Evolutionary conservation across 805 yeast species (phyloP).

Genomic region (Lipomyces sp.): DNA sequence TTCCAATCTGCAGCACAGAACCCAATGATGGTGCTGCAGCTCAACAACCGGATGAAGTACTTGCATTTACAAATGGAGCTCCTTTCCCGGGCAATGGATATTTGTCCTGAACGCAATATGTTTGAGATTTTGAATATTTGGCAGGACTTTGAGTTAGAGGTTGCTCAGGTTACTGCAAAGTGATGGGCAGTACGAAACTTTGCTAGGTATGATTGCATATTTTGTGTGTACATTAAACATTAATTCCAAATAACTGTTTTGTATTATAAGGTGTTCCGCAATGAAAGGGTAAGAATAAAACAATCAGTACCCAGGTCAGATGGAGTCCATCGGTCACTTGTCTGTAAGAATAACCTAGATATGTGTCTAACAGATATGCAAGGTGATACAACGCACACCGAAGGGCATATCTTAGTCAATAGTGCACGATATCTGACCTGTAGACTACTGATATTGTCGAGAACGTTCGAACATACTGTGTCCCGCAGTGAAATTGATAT

Average conservation of each 20-base stretch:
- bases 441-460: no score
- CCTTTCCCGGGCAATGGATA: conserved; percentile 56
- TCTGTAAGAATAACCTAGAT: neutral
- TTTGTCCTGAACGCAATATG: conserved; percentile 61
- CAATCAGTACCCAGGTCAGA: neutral
- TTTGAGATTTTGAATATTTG: conserved; percentile 65
- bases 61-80: conserved; percentile 59
- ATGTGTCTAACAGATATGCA: neutral
- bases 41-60: conserved; percentile 48
- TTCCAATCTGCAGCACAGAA: conserved; percentile 3
- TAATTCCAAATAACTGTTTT: neutral
- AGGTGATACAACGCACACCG: neutral
- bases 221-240: neutral
- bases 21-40: conserved; percentile 39
- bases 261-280: neutral
- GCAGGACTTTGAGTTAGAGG: conserved; percentile 43
- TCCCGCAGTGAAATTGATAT: neutral
- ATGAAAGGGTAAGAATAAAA: neutral
- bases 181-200: neutral
- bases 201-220: neutral
- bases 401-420: neutral
- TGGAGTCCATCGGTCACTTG: neutral
- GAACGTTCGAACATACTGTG: no score
- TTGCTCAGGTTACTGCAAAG: conserved; percentile 19
- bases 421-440: neutral